Conservation (phyloP, 2,329 filamentous ascomycete genomes). For the Orbilia ellipsospora region DNA sequence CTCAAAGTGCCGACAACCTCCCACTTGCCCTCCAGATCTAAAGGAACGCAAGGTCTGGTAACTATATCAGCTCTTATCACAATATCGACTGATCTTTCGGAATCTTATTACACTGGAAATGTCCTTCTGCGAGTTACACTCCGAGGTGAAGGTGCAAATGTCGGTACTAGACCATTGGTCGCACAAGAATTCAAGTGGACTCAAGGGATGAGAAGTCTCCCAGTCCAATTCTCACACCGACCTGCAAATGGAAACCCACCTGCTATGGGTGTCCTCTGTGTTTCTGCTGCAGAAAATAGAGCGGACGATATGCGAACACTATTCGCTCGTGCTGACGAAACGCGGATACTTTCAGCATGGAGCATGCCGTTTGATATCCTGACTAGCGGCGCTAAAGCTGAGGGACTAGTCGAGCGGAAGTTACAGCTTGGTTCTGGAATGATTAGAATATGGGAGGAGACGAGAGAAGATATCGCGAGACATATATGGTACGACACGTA, state of each 20-base stretch:
- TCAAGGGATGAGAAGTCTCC: conserved; percentile 57
- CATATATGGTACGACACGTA: conserved; percentile 72
- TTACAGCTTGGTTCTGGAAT: conserved; percentile 64
- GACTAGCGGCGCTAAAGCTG: conserved; percentile 61
- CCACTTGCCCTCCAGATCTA: conserved; percentile 61
- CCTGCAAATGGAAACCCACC: conserved; percentile 19
- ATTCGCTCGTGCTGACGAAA: conserved; percentile 21
- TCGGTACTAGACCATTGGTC: conserved; percentile 34
- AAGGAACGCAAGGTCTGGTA: conserved; percentile 60
- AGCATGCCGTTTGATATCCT: conserved; percentile 55
- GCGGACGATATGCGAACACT: conserved; percentile 56
- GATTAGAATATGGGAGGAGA: conserved; percentile 74
- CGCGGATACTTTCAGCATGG: conserved; percentile 56
- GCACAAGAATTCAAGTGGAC: conserved; percentile 55
- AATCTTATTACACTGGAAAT: conserved; percentile 65
- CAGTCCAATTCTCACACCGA: conserved; percentile 49
- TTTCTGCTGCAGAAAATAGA: conserved; percentile 49
- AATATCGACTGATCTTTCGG: conserved; percentile 76
- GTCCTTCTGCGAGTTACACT: conserved; percentile 53
- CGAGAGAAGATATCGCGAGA: conserved; percentile 76
- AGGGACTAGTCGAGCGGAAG: conserved; percentile 69
- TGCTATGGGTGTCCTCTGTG: conserved; percentile 38
- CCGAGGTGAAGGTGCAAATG: conserved; percentile 19
- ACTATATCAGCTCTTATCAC: conserved; percentile 69
- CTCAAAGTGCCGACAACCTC: conserved; percentile 70